Percentiles rank a stretch among this genome's conserved stretches.
phyloP scores from a whole-genome alignment of 352 stramenopile genomes.

The Globisporangium abappressorium region DNA sequence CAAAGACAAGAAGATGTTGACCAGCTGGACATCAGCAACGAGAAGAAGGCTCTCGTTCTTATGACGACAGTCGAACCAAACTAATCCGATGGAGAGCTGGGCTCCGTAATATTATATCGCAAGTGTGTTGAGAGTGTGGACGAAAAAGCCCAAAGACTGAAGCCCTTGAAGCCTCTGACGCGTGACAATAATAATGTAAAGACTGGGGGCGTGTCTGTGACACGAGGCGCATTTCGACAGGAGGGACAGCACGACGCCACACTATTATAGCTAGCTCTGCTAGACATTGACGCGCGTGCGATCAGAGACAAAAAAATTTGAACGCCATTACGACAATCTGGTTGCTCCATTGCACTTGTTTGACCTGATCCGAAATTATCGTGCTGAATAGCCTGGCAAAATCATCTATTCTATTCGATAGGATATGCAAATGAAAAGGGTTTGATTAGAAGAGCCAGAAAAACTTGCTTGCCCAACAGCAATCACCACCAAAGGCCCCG shows the following conservation, averaged over 20 bases:
- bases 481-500: neutral
- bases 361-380: neutral
- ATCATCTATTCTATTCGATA: neutral
- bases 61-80: neutral
- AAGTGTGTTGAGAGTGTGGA: neutral
- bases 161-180: neutral
- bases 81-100: neutral
- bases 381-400: neutral
- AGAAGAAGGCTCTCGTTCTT: neutral
- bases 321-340: neutral
- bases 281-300: neutral
- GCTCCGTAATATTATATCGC: neutral
- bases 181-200: neutral
- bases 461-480: neutral
- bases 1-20: neutral
- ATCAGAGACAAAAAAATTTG: neutral
- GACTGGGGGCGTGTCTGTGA: neutral
- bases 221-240: neutral
- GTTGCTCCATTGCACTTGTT: neutral
- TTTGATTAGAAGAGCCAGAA: slow-evolving; percentile 4
- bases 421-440: neutral
- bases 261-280: neutral
- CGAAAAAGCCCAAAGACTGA: neutral
- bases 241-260: neutral
- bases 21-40: slow-evolving; percentile 6